Conservation (phyloP, 2,329 filamentous ascomycete genomes). For the Plectosphaerella sp. region DNA sequence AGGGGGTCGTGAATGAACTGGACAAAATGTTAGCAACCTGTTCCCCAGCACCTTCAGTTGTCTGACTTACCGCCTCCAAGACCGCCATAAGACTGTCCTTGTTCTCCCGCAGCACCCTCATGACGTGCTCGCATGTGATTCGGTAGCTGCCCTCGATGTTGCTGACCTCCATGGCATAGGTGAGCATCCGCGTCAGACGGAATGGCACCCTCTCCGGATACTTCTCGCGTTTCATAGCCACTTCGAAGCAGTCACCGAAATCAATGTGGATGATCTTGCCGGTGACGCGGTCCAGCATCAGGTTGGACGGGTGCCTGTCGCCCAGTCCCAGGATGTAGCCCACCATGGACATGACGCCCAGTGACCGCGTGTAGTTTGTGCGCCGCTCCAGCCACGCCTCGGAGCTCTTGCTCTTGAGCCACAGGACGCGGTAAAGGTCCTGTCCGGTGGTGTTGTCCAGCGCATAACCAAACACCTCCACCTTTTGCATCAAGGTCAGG, state of each 20-base stretch:
- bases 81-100: slow-evolving; percentile 99
- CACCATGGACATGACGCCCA: slow-evolving; percentile 99
- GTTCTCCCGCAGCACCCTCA: slow-evolving; percentile 93
- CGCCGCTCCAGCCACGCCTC: slow-evolving; percentile 96
- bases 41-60: background rate
- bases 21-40: slow-evolving; percentile 12
- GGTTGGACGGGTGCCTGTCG: slow-evolving; percentile 93
- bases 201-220: slow-evolving; percentile 97
- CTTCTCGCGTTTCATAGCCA: slow-evolving; percentile 99
- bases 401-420: slow-evolving; percentile 97
- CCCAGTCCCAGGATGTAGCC: slow-evolving; percentile 96
- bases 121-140: slow-evolving; percentile 96
- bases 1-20: slow-evolving; percentile 99
- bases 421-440: slow-evolving; percentile 94
- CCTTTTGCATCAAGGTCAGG: slow-evolving; percentile 98
- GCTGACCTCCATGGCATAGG: slow-evolving; percentile 99
- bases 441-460: slow-evolving; percentile 99
- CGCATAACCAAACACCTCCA: slow-evolving; percentile 98
- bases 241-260: slow-evolving; percentile 98
- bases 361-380: slow-evolving; percentile 96
- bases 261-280: slow-evolving; percentile 98
- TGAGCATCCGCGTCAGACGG: slow-evolving; percentile 96
- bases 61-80: slow-evolving; percentile 72
- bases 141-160: slow-evolving; percentile 99
- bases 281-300: slow-evolving; percentile 94